Conservation (phyloP, 2,329 filamentous ascomycete species). For the Lasiodiplodia sp. region DNA sequence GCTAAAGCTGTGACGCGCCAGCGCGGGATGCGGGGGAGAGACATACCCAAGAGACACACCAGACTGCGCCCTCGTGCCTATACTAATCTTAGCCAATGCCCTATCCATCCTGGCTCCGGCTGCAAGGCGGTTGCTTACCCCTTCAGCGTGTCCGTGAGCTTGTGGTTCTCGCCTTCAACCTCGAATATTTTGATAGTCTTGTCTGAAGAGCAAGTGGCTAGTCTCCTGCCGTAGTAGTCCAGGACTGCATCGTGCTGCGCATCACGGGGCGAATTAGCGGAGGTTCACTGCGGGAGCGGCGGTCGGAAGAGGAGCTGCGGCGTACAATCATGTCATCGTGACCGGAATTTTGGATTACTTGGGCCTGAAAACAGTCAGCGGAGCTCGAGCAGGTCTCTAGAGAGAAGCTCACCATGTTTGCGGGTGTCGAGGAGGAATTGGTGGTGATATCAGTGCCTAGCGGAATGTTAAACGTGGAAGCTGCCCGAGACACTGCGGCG, state of each 20-base stretch:
- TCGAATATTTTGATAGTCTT: conserved; percentile 99
- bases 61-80: conserved; percentile 96
- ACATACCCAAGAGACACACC: conserved; percentile 89
- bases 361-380: conserved; percentile 60
- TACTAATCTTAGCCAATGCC: conserved; percentile 6
- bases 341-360: conserved; percentile 83
- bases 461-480: conserved; percentile 29
- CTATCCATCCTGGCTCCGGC: neutral
- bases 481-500: conserved; percentile 20
- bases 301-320: conserved; percentile 39
- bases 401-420: conserved; percentile 31
- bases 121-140: conserved; percentile 65
- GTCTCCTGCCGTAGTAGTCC: conserved; percentile 95
- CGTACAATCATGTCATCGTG: conserved; percentile 99
- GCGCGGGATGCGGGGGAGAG: neutral
- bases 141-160: conserved; percentile 90
- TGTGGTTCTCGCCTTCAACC: conserved; percentile 90
- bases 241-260: conserved; percentile 90
- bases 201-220: conserved; percentile 97
- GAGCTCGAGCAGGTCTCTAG: neutral
- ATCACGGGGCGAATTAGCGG: conserved; percentile 14
- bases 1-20: neutral
- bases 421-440: conserved; percentile 13
- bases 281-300: conserved; percentile 26
- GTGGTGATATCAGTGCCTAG: conserved; percentile 20